phyloP scores from a whole-genome alignment of 192 early-diverging fungal species.

The Mortierella antarctica region DNA sequence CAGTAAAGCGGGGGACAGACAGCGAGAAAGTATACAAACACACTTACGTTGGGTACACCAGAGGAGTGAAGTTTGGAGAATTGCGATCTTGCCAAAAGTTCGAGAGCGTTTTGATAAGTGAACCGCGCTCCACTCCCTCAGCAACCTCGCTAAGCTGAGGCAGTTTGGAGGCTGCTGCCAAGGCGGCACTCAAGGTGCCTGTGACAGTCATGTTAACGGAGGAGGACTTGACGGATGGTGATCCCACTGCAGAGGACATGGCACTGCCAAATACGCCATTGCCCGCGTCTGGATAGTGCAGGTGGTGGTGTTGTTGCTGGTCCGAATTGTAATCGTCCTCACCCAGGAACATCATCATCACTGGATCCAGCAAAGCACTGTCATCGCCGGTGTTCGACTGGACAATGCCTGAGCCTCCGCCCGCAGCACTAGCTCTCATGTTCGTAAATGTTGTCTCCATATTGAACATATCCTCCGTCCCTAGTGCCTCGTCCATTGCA shows the following conservation, averaged over 20 bases:
- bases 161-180: conserved; percentile 44
- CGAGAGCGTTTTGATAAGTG: conserved; percentile 81
- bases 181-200: conserved; percentile 31
- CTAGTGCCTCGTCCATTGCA: conserved; percentile 62
- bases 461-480: conserved; percentile 44
- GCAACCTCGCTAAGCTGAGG: conserved; percentile 41
- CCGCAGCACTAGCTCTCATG: neutral
- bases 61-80: conserved; percentile 69
- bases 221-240: conserved; percentile 33
- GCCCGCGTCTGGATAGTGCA: neutral
- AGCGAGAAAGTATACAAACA: neutral
- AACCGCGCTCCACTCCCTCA: conserved; percentile 55
- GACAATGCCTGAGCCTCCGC: neutral
- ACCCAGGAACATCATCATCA: conserved; percentile 51
- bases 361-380: conserved; percentile 47
- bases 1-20: neutral
- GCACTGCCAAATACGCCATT: neutral
- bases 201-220: conserved; percentile 55
- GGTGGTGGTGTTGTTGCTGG: conserved; percentile 7
- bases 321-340: conserved; percentile 35
- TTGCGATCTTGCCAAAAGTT: conserved; percentile 79
- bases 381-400: conserved; percentile 18
- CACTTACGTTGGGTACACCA: conserved; percentile 80
- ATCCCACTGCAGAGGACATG: conserved; percentile 7
- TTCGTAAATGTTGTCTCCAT: conserved; percentile 17